Conservation (phyloP, 164 flowering plant genomes). For the Macadamia integrifolia region DNA sequence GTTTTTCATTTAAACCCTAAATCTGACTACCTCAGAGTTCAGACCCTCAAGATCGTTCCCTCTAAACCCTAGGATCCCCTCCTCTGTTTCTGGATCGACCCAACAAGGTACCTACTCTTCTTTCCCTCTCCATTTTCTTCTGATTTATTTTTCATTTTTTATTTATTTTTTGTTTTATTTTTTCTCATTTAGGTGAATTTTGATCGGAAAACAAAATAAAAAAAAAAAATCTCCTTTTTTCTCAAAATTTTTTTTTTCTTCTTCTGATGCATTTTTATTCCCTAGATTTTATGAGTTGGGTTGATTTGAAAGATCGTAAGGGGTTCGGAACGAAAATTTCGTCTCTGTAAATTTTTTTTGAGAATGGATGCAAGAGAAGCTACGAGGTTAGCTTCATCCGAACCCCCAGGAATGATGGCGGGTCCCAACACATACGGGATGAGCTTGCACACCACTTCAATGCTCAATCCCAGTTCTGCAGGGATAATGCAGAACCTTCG, state of each 20-base stretch:
- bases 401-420: conserved; percentile 20
- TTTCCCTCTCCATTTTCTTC: neutral
- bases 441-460: conserved; percentile 13
- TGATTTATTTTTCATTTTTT: too few species aligned
- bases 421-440: conserved; percentile 17
- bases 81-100: too few species aligned
- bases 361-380: conserved; percentile 38
- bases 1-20: neutral
- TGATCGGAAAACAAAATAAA: too few species aligned
- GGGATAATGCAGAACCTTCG: conserved; percentile 20
- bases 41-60: too few species aligned
- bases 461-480: conserved; percentile 18
- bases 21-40: neutral
- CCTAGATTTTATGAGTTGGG: neutral
- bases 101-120: neutral
- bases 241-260: too few species aligned
- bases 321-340: too few species aligned
- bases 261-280: neutral
- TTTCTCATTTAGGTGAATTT: too few species aligned
- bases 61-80: too few species aligned
- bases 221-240: neutral
- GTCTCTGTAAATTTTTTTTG: neutral
- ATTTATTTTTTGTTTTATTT: too few species aligned
- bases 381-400: conserved; percentile 8
- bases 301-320: neutral